These are phyloP conservation scores for Aspergillus clavatus DNA, from an alignment of 2,329 filamentous ascomycete genomes.

Conservation along the genomic window DNA sequence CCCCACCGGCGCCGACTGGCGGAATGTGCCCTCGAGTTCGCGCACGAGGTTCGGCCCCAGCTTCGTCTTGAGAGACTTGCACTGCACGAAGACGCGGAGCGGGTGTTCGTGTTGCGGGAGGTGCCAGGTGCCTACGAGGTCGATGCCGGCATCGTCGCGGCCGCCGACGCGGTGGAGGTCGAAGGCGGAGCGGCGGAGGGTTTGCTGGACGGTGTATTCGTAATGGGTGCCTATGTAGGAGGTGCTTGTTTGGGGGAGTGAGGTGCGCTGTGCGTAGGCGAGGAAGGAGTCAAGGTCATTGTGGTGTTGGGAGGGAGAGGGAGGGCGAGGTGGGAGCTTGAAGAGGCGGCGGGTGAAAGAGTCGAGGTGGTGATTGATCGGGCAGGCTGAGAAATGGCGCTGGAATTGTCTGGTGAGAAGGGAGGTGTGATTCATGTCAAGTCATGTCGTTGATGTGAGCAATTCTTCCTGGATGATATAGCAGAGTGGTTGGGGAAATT, in stretches of 20 bases:
- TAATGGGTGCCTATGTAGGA: constrained; percentile 45
- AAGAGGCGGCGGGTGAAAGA: constrained; percentile 34
- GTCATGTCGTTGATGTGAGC: neutral
- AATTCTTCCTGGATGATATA: neutral
- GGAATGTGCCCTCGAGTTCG: constrained; percentile 62
- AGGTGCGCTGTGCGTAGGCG: constrained; percentile 35
- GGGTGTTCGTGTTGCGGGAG: constrained; percentile 31
- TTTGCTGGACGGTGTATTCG: constrained; percentile 42
- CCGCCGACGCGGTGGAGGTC: constrained; percentile 42
- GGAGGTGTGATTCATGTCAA: neutral
- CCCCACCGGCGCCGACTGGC: constrained; percentile 64
- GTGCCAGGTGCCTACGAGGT: constrained; percentile 45
- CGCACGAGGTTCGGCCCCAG: constrained; percentile 42
- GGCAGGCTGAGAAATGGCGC: neutral
- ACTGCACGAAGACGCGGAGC: constrained; percentile 43
- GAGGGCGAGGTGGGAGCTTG: constrained; percentile 32
- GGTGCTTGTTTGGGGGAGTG: constrained; percentile 35
- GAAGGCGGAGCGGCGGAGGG: constrained; percentile 38
- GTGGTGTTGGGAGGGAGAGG: constrained; percentile 33
- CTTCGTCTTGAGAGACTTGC: constrained; percentile 42
- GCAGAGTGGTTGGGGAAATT: neutral
- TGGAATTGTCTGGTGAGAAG: neutral
- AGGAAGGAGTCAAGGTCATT: constrained; percentile 38
- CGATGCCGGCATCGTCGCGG: constrained; percentile 44
- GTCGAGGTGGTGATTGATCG: neutral